Percentiles rank a stretch among this genome's conserved stretches.
phyloP scores from a whole-genome alignment of 164 flowering plant species.

The Sedum album region DNA sequence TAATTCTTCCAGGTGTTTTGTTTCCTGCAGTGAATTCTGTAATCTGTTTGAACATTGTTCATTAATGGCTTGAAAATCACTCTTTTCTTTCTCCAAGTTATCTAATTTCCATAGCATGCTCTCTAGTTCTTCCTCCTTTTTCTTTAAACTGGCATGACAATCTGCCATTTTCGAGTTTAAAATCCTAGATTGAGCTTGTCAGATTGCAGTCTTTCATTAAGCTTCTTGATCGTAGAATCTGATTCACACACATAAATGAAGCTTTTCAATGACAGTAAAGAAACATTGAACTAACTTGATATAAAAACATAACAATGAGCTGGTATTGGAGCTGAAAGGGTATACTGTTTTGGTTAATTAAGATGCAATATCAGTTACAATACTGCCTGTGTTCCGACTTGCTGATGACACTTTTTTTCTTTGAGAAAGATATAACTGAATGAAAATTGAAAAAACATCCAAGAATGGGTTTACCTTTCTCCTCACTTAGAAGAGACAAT shows the following conservation, averaged over 20 bases:
- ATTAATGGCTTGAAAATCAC: constrained; percentile 37
- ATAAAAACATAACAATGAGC: not conserved
- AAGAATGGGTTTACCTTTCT: constrained; percentile 50
- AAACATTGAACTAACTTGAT: not conserved
- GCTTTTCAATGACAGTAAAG: not conserved
- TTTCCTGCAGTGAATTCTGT: constrained; percentile 38
- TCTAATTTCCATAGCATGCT: constrained; percentile 29
- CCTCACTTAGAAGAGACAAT: constrained; percentile 35
- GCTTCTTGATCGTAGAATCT: constrained; percentile 54
- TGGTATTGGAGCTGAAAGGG: not conserved
- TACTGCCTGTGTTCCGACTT: not conserved
- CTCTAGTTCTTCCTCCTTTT: constrained; percentile 47
- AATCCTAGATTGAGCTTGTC: constrained; percentile 28
- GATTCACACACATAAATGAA: constrained; percentile 15
- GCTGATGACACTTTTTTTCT: not conserved
- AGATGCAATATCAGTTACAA: not conserved
- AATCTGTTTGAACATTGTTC: constrained; percentile 34
- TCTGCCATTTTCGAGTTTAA: constrained; percentile 46
- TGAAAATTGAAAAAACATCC: not conserved
- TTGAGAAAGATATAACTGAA: not conserved
- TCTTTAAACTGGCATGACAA: constrained; percentile 34
- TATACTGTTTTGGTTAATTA: not conserved
- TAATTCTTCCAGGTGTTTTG: constrained; percentile 37
- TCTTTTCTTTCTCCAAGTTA: constrained; percentile 58
- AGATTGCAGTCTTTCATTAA: constrained; percentile 47